phyloP scores from a whole-genome alignment of 208 protist genomes.

The Crithidia fasciculata region DNA sequence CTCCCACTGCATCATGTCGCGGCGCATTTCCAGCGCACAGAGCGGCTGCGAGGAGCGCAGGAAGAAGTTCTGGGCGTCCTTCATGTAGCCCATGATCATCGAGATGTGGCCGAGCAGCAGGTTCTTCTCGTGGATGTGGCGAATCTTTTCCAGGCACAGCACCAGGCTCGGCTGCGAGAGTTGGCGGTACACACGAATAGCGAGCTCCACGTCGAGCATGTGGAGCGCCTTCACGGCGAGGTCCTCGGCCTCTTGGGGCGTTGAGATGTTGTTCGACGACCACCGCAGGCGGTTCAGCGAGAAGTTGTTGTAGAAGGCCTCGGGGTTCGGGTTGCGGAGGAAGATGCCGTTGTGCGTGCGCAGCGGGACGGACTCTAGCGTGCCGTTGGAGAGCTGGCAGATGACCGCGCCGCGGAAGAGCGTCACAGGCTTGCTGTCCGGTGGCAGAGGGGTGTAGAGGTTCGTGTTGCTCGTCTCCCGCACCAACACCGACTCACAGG shows the following conservation, averaged over 20 bases:
- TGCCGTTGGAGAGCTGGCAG: constrained; percentile 77
- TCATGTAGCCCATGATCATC: constrained; percentile 94
- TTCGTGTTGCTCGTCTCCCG: constrained; percentile 66
- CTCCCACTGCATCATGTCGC: constrained; percentile 97
- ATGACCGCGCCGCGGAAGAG: constrained; percentile 83
- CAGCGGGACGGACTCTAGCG: constrained; percentile 69
- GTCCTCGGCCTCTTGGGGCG: constrained; percentile 78
- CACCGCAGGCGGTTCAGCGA: constrained; percentile 92
- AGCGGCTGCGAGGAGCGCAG: constrained; percentile 91
- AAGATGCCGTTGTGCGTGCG: constrained; percentile 75
- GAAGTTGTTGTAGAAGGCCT: constrained; percentile 92
- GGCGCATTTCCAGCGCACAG: constrained; percentile 96
- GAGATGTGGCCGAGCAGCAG: constrained; percentile 96
- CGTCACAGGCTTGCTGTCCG: constrained; percentile 75
- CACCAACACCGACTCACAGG: constrained; percentile 78
- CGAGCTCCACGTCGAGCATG: constrained; percentile 93
- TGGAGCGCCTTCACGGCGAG: constrained; percentile 92
- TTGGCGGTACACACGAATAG: constrained; percentile 93
- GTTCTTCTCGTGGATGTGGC: constrained; percentile 93
- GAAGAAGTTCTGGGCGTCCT: constrained; percentile 94
- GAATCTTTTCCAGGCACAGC: constrained; percentile 91
- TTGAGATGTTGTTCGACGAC: constrained; percentile 89
- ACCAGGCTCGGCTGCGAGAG: constrained; percentile 93
- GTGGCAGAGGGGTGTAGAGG: constrained; percentile 72
- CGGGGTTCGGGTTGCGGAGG: constrained; percentile 51